Conservation (phyloP, 805 yeast genomes). For the Ogataea populi-albae region DNA sequence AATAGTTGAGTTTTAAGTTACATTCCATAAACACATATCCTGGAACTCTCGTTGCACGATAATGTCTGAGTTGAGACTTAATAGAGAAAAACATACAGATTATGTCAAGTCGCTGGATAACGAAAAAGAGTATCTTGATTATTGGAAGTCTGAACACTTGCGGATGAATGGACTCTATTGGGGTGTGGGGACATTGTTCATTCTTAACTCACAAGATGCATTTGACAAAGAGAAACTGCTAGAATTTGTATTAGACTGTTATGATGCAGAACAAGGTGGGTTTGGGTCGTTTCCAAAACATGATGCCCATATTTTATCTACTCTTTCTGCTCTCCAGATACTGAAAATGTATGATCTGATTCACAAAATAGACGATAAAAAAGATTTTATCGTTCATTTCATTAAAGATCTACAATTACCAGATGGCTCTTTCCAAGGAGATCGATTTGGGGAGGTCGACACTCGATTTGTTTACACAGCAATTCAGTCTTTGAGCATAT, state of each 20-base stretch:
- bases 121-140: slow-evolving; percentile 60
- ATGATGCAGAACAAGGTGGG: slow-evolving; percentile 59
- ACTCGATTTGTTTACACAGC: slow-evolving; percentile 88
- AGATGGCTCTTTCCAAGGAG: slow-evolving; percentile 86
- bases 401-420: slow-evolving; percentile 44
- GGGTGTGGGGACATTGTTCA: slow-evolving; percentile 79
- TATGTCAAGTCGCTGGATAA: slow-evolving; percentile 56
- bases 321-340: slow-evolving; percentile 84
- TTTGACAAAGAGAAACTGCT: slow-evolving; percentile 63
- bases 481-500: slow-evolving; percentile 64
- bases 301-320: slow-evolving; percentile 82
- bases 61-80: slow-evolving; percentile 1
- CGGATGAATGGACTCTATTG: slow-evolving; percentile 91
- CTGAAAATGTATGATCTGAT: slow-evolving; percentile 63
- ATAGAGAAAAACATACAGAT: slow-evolving; percentile 52
- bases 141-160: slow-evolving; percentile 88
- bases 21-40: too few species aligned
- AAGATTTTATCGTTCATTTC: slow-evolving; percentile 36
- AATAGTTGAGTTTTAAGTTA: too few species aligned
- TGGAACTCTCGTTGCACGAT: not conserved
- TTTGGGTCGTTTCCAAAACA: slow-evolving; percentile 89
- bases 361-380: slow-evolving; percentile 33
- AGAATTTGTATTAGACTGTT: slow-evolving; percentile 68
- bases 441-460: slow-evolving; percentile 87
- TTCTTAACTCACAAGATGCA: slow-evolving; percentile 53